Conservation (phyloP, 192 early-diverging fungal genomes). For the Mortierella antarctica region DNA sequence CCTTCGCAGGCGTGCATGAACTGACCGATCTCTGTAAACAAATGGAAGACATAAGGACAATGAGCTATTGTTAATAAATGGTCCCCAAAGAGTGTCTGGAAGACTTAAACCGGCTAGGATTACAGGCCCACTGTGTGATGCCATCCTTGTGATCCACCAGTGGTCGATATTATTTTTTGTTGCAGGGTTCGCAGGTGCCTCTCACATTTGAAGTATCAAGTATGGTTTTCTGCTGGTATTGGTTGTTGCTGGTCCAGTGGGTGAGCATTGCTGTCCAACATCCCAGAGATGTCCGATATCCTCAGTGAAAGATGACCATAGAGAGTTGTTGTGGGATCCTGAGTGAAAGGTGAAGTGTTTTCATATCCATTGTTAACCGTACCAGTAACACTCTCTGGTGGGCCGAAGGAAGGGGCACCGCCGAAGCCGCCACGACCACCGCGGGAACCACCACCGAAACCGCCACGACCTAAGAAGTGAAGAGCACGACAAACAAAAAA, state of each 20-base stretch:
- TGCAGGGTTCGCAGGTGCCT: too few species aligned
- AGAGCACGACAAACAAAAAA: background rate
- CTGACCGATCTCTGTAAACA: constrained; percentile 78
- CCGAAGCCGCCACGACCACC: constrained; percentile 65
- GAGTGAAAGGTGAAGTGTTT: background rate
- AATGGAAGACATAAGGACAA: background rate
- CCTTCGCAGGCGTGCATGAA: constrained; percentile 97
- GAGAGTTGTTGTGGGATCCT: background rate
- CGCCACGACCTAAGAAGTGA: constrained; percentile 35
- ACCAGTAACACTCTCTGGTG: constrained; percentile 82
- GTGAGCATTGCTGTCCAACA: too few species aligned
- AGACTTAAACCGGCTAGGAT: too few species aligned
- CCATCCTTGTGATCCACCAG: too few species aligned
- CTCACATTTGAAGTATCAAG: too few species aligned
- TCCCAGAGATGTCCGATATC: too few species aligned
- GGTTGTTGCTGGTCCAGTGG: too few species aligned
- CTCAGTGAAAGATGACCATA: background rate
- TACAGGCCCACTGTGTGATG: too few species aligned
- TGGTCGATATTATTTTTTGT: too few species aligned
- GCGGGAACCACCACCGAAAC: constrained; percentile 57
- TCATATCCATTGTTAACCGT: constrained; percentile 1
- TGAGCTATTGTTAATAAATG: background rate
- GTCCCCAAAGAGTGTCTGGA: background rate
- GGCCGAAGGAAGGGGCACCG: constrained; percentile 69
- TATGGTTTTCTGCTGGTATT: too few species aligned